A percentile compares a stretch with the other conserved stretches of the same genome.
These are phyloP conservation scores for Rhizoclosmatium globosum DNA, from an alignment of 192 early-diverging fungal species.

Conservation along the genomic window DNA sequence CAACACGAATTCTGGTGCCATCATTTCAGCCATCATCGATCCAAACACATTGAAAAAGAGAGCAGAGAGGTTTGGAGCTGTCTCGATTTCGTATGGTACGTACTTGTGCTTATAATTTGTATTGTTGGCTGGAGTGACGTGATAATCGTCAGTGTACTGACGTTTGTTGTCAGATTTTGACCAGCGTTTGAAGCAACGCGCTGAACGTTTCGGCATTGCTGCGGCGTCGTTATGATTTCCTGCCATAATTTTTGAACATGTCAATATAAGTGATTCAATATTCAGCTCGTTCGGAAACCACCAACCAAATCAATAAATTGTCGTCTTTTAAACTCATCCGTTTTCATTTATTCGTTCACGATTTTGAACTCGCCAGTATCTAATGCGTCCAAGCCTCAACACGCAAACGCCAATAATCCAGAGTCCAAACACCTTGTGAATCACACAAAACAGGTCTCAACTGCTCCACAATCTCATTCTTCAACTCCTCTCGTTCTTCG, in stretches of 20 bases:
- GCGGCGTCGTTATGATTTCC: not conserved
- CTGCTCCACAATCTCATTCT: conserved; percentile 41
- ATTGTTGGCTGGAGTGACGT: not conserved
- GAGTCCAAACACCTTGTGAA: conserved; percentile 36
- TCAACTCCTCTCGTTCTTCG: conserved; percentile 31
- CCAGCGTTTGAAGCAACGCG: not conserved
- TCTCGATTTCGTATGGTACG: not conserved
- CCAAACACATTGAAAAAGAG: not conserved
- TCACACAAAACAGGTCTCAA: conserved; percentile 43
- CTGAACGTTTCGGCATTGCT: not conserved
- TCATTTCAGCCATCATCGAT: not conserved
- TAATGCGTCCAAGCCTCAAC: conserved; percentile 22
- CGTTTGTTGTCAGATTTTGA: not conserved
- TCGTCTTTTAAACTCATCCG: no score
- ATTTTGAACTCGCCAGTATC: no score
- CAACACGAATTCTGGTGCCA: not conserved
- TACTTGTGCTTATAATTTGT: not conserved
- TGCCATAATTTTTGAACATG: no score
- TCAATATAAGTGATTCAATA: no score
- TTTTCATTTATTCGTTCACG: no score
- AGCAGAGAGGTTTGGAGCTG: not conserved
- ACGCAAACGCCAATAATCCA: conserved; percentile 48
- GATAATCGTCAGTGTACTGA: not conserved
- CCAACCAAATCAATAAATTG: no score
- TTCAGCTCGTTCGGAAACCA: no score